phyloP scores from a whole-genome alignment of 306 rosid genomes.

The Datisca glomerata region DNA sequence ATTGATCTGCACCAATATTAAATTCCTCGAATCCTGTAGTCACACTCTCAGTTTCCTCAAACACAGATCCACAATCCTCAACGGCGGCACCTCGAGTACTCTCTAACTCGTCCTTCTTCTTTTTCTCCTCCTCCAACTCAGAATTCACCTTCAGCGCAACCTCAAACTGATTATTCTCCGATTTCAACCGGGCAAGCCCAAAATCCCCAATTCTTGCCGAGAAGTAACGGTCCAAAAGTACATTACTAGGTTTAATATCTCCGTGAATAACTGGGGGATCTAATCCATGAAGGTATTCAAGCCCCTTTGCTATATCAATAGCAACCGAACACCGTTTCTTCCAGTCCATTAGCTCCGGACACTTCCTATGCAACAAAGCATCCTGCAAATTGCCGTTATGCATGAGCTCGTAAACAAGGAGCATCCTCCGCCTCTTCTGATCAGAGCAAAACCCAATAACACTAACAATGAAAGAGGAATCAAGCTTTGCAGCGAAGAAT shows the following conservation, averaged over 20 bases:
- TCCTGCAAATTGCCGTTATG: conserved; percentile 78
- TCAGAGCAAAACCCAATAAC: conserved; percentile 74
- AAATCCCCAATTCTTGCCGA: conserved; percentile 65
- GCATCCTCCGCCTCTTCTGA: conserved; percentile 52
- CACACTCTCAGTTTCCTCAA: conserved; percentile 64
- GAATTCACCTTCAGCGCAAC: conserved; percentile 18
- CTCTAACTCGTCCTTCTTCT: conserved; percentile 24
- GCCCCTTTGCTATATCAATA: conserved; percentile 51
- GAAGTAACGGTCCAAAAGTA: conserved; percentile 43
- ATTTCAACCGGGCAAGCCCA: conserved; percentile 63
- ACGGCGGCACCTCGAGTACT: conserved; percentile 25
- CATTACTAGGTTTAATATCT: conserved; percentile 84
- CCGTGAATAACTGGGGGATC: conserved; percentile 83
- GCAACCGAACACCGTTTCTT: conserved; percentile 32
- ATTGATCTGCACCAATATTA: conserved; percentile 31
- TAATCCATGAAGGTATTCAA: conserved; percentile 51
- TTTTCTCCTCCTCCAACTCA: conserved; percentile 12
- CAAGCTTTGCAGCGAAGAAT: conserved; percentile 58
- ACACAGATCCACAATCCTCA: conserved; percentile 60
- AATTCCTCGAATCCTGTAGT: conserved; percentile 43
- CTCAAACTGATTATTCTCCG: conserved; percentile 16
- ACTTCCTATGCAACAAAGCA: conserved; percentile 58
- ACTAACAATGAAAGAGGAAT: conserved; percentile 33
- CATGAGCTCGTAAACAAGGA: conserved; percentile 76
- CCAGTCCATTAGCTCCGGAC: conserved; percentile 61